phyloP scores from a whole-genome alignment of 345 rosid genomes.

The Cardiospermum halicacabum region DNA sequence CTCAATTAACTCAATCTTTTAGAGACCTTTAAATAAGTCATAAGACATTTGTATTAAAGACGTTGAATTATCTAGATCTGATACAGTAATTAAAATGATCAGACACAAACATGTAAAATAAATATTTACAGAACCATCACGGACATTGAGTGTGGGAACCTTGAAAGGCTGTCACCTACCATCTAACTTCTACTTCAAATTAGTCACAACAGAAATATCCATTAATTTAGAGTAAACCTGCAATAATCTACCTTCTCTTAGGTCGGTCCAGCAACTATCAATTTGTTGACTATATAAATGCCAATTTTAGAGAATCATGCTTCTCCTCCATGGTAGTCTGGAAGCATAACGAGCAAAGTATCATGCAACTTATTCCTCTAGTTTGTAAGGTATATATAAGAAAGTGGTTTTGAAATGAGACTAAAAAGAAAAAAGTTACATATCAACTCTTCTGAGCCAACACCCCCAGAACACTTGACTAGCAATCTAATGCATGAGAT shows the following conservation, averaged over 20 bases:
- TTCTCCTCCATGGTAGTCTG: conserved; percentile 5
- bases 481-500: neutral
- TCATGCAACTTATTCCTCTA: neutral
- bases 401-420: neutral
- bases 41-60: too few species aligned
- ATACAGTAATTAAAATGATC: neutral
- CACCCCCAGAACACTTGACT: neutral
- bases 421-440: neutral
- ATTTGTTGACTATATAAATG: neutral
- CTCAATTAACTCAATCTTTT: neutral
- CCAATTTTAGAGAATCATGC: neutral
- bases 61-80: too few species aligned
- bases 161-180: neutral
- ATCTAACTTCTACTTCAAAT: neutral
- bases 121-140: neutral
- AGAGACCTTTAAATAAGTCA: neutral
- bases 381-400: neutral
- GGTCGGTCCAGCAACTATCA: neutral
- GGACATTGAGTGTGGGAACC: neutral
- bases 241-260: conserved; percentile 2
- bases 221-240: neutral
- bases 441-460: neutral
- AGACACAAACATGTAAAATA: neutral
- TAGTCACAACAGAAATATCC: neutral
- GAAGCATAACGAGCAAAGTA: neutral